These are phyloP conservation scores for Lasiodiplodia citricola DNA, from an alignment of 2,329 filamentous ascomycete species.

Conservation along the genomic window DNA sequence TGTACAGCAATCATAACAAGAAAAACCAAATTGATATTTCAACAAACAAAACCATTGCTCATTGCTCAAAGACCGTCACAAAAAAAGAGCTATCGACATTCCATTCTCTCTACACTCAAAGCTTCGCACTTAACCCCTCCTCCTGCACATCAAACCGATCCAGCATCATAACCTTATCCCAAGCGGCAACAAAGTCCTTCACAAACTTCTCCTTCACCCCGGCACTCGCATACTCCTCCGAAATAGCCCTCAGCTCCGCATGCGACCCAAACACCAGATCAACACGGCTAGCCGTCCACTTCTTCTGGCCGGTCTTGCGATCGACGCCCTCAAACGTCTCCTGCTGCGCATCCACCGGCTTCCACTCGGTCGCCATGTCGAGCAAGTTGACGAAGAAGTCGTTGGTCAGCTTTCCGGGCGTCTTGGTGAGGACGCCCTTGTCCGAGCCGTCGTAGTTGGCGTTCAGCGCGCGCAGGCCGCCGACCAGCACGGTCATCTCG, in stretches of 20 bases:
- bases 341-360: slow-evolving; percentile 52
- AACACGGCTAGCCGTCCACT: slow-evolving; percentile 71
- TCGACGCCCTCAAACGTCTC: slow-evolving; percentile 69
- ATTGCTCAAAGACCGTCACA: too few relatives aligned
- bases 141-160: slow-evolving; percentile 66
- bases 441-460: slow-evolving; percentile 73
- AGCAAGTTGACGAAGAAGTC: slow-evolving; percentile 85
- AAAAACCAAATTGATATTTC: too few relatives aligned
- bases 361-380: slow-evolving; percentile 70
- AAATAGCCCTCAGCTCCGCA: slow-evolving; percentile 71
- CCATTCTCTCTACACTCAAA: too few relatives aligned
- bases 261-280: slow-evolving; percentile 78
- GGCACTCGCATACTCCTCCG: slow-evolving; percentile 70
- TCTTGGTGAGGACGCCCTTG: slow-evolving; percentile 70
- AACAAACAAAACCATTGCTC: too few relatives aligned
- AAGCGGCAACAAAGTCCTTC: slow-evolving; percentile 72
- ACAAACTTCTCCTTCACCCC: slow-evolving; percentile 69
- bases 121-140: too few relatives aligned
- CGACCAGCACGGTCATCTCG: slow-evolving; percentile 72
- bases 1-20: too few relatives aligned
- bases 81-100: too few relatives aligned
- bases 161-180: slow-evolving; percentile 76
- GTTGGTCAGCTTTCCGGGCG: slow-evolving; percentile 72
- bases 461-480: slow-evolving; percentile 72
- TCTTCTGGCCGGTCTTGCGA: slow-evolving; percentile 68